These are phyloP conservation scores for Metahyphopichia silvanorum DNA, from an alignment of 805 yeast genomes.

Conservation along the genomic window DNA sequence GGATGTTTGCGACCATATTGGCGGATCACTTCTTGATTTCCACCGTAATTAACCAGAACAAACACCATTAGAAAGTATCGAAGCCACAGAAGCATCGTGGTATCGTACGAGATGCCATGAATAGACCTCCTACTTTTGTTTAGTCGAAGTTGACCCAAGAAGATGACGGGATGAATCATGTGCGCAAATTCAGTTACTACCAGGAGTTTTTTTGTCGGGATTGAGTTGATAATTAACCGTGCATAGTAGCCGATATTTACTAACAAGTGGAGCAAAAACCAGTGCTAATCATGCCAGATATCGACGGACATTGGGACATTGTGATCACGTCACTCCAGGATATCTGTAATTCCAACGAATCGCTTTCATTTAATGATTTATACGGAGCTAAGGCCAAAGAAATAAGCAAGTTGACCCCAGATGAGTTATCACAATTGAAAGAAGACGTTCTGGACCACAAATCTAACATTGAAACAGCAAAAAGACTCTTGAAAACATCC, in stretches of 20 bases:
- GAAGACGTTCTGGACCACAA: constrained; percentile 49
- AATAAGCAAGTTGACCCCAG: constrained; percentile 27
- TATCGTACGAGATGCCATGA: constrained; percentile 37
- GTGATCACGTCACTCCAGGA: constrained; percentile 67
- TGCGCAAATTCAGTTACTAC: no score
- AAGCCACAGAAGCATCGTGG: constrained; percentile 14
- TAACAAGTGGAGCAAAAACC: neutral
- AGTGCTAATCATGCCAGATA: constrained; percentile 16
- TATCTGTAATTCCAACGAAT: constrained; percentile 59
- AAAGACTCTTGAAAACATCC: constrained; percentile 34
- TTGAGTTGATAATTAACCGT: no score
- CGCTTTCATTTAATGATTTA: constrained; percentile 45
- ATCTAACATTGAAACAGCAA: constrained; percentile 54
- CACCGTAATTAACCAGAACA: constrained; percentile 1
- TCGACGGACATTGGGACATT: constrained; percentile 68
- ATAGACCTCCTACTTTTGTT: constrained; percentile 25
- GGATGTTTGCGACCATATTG: constrained; percentile 27
- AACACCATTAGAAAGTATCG: constrained; percentile 2
- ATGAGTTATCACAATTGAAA: constrained; percentile 37
- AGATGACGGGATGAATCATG: no score
- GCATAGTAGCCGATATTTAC: no score
- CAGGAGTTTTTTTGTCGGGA: no score
- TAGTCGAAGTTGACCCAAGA: constrained; percentile 12
- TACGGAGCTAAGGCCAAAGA: constrained; percentile 21
- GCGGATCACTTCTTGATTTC: neutral